Conservation (phyloP, 2,329 filamentous ascomycete genomes). For the Cladosporium sp. region DNA sequence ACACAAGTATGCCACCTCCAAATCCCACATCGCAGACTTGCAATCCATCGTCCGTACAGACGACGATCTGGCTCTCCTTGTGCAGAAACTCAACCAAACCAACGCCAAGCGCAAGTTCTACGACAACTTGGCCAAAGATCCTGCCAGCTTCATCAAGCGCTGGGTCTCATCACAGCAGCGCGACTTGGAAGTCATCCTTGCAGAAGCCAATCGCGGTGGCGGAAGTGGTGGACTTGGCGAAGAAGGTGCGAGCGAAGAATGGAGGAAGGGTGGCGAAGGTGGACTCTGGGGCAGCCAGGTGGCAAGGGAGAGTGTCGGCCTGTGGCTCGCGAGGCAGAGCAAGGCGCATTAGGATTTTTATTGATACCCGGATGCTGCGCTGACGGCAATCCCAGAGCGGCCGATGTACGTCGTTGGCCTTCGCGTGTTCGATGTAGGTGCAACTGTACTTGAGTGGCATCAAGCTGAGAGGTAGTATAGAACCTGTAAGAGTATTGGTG, state of each 20-base stretch:
- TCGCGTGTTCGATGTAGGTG: neutral
- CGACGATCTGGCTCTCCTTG: conserved; percentile 75
- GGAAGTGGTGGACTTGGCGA: conserved; percentile 38
- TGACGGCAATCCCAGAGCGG: neutral
- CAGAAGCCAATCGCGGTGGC: conserved; percentile 64
- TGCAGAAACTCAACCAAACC: conserved; percentile 77
- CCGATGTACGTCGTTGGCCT: neutral
- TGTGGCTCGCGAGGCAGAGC: conserved; percentile 45
- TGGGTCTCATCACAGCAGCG: conserved; percentile 91
- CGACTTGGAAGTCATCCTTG: conserved; percentile 82
- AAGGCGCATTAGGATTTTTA: conserved; percentile 4
- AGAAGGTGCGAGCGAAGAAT: conserved; percentile 59
- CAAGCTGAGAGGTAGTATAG: neutral
- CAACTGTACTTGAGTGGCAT: neutral
- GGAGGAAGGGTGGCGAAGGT: conserved; percentile 60
- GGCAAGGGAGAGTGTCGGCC: conserved; percentile 58
- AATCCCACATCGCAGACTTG: conserved; percentile 58
- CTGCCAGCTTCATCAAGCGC: conserved; percentile 74
- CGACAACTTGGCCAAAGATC: conserved; percentile 71
- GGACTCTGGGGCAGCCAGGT: conserved; percentile 60
- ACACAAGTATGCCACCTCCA: conserved; percentile 35
- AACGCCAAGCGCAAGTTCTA: conserved; percentile 92
- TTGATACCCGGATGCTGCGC: neutral
- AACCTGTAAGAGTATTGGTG: neutral
- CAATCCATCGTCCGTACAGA: conserved; percentile 74